Conservation (phyloP, 2,329 filamentous ascomycete species). For the Pseudocercospora musae region DNA sequence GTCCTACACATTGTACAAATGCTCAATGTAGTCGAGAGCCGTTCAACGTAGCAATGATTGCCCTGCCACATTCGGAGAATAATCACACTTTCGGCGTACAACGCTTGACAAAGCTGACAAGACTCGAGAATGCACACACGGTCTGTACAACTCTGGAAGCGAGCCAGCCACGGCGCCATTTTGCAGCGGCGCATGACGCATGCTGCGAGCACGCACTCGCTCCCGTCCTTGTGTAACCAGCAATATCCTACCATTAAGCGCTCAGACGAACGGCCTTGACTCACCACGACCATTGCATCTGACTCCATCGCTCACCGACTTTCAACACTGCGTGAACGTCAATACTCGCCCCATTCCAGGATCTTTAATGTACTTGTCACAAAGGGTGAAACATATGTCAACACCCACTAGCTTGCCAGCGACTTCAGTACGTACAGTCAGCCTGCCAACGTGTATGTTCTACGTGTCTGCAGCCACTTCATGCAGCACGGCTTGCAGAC, state of each 20-base stretch:
- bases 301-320: background rate
- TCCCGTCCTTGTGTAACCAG: background rate
- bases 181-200: slow-evolving; percentile 1
- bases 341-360: background rate
- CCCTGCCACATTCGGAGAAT: background rate
- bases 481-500: background rate
- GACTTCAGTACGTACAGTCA: background rate
- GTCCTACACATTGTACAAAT: background rate
- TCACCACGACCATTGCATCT: background rate
- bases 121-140: background rate
- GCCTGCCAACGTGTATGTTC: background rate
- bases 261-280: background rate
- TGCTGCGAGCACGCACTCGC: background rate
- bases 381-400: background rate
- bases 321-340: background rate
- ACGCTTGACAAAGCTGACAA: background rate
- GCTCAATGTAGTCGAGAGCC: background rate
- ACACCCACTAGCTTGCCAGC: background rate
- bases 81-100: background rate
- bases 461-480: background rate
- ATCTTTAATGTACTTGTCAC: background rate
- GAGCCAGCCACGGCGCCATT: background rate
- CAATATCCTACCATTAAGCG: background rate
- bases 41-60: background rate
- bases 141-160: background rate